Evolutionary conservation across 2,329 filamentous ascomycete species (phyloP).

Genomic region (Phyllosticta citrichinensis): DNA sequence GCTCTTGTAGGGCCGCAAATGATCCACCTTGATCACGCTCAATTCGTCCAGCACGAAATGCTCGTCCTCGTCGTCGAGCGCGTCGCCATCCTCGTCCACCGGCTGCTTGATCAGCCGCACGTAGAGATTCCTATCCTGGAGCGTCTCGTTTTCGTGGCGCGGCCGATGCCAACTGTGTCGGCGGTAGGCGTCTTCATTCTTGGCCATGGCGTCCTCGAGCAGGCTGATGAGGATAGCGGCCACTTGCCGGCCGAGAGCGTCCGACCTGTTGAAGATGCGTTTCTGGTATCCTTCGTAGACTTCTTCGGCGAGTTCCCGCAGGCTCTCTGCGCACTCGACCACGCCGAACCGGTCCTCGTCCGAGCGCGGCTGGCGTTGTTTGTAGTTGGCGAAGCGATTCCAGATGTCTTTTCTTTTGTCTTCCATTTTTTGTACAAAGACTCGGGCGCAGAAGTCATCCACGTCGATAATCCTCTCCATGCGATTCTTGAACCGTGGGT

Average conservation of each 20-base stretch:
- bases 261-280: constrained; percentile 14
- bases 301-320: constrained; percentile 18
- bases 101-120: background rate
- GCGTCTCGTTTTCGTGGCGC: background rate
- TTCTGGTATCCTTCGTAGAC: constrained; percentile 20
- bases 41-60: background rate
- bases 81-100: background rate
- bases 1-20: background rate
- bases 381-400: constrained; percentile 23
- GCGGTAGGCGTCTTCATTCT: constrained; percentile 24
- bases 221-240: constrained; percentile 23
- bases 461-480: background rate
- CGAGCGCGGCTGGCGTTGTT: constrained; percentile 18
- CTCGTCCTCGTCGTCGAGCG: background rate
- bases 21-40: background rate
- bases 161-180: constrained; percentile 18
- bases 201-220: constrained; percentile 22
- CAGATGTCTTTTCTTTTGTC: background rate
- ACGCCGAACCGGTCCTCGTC: constrained; percentile 17
- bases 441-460: background rate
- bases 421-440: background rate
- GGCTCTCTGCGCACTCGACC: constrained; percentile 16
- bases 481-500: background rate
- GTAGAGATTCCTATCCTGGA: constrained; percentile 1
- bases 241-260: constrained; percentile 18